Base-by-base conservation (phyloP, 2,329 filamentous ascomycete genomes). In the Parasarocladium wereldwijsianum region DNA sequence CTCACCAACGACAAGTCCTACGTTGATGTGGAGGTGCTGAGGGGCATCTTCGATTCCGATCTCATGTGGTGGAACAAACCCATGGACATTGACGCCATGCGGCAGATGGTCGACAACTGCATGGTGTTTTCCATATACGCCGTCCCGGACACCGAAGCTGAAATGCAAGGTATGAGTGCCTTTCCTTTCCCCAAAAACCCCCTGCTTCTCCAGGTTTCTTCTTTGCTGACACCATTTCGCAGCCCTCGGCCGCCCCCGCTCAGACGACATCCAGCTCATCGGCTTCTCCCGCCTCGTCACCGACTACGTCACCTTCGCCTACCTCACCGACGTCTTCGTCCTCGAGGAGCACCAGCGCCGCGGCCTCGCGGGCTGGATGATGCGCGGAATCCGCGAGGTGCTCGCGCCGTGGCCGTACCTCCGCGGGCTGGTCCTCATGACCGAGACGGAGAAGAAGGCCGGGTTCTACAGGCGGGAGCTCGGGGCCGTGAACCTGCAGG, bases 261-360 rank as follows among this genome's bases (percentile, higher is more conserved):
- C 28, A 4, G 23, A 17, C 43, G 43, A 16, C 41, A 44, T 51
- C 24, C 43, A 45, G 16, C 49, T 60, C 43, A 50, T 56, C 31
- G 57, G 57, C 33, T 49, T 60, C 32, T 50, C 53, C 26, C 54
- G 78, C 19, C 49, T 79, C n/a, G 55, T 83, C 30, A 84, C 77
- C 7, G 79, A 84, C 49, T 65, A 68, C 41, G 62, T 71, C 26
- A 77, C 76, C 0, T 70, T 81, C 40, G 73, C 66, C 19, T 84
- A 79, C 34, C 51, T 60, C 32, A 76, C 76, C 16, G 77, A 82
- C 42, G 70, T 81, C 13, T 82, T 76, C 46, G 57, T 82, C 14
- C 46, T 70, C 3, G 57, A 65, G 1, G 58, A 64, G 22, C 67
- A 71, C 41, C 73, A 76, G 43, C 62, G 66, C 4, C 55, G 60